These are phyloP conservation scores for maize (Zea mays) DNA, from an alignment of 176 grass and related monocot species.

Conservation along the genomic window Zm-B73-REFERENCE-NAM-5.0 NC_050097.1:10421501-10422000, in stretches of 20 bases:
- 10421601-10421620: background rate
- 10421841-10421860: constrained; percentile 60
- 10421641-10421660: constrained; percentile 22
- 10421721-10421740: background rate
- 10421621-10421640: background rate
- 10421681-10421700: too few species aligned
- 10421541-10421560: background rate
- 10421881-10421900: constrained; percentile 37
- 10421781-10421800: background rate
- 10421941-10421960: constrained; percentile 14
- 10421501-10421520: constrained; percentile 54
- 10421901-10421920: constrained; percentile 30
- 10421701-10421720: background rate
- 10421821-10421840: constrained; percentile 1
- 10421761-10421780: background rate
- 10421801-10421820: background rate
- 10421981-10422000: constrained; percentile 57
- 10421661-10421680: background rate
- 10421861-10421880: constrained; percentile 36
- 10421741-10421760: constrained; percentile 1
- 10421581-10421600: background rate
- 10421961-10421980: constrained; percentile 60
- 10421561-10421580: background rate
- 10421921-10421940: constrained; percentile 12
- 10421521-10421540: constrained; percentile 33